These are phyloP conservation scores for Pseudomassariella vexata DNA, from an alignment of 2,329 filamentous ascomycete genomes.

Conservation along the genomic window DNA sequence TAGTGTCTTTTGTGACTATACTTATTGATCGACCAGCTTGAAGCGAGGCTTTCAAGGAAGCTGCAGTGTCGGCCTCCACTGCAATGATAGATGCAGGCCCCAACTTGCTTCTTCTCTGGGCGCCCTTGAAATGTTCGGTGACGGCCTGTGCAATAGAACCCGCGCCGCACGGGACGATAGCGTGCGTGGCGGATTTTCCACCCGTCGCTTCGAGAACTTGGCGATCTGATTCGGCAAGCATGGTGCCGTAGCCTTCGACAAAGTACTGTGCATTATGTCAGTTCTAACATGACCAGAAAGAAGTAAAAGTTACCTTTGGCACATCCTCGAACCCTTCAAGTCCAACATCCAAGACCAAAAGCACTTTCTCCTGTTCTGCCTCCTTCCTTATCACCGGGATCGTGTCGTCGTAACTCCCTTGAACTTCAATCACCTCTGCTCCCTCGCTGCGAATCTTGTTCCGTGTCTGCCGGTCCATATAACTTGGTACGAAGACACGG, in stretches of 20 bases:
- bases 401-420: conserved; percentile 60
- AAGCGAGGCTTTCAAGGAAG: conserved; percentile 51
- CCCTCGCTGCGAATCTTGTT: conserved; percentile 56
- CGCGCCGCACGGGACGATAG: conserved; percentile 64
- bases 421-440: conserved; percentile 47
- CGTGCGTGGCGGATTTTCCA: conserved; percentile 35
- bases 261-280: conserved; percentile 48
- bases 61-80: conserved; percentile 64
- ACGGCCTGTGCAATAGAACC: conserved; percentile 70
- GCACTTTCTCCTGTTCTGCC: conserved; percentile 29
- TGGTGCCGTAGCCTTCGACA: conserved; percentile 70
- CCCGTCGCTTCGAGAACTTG: conserved; percentile 43
- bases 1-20: conserved; percentile 54
- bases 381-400: conserved; percentile 43
- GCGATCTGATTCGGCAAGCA: conserved; percentile 61
- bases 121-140: conserved; percentile 53
- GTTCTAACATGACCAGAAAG: background rate
- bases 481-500: conserved; percentile 57
- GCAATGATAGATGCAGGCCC: conserved; percentile 43
- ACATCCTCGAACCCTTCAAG: conserved; percentile 62
- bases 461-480: conserved; percentile 48
- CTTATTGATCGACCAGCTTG: conserved; percentile 38
- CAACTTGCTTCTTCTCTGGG: conserved; percentile 1
- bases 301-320: conserved; percentile 42
- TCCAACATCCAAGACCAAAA: conserved; percentile 65